Base-by-base conservation (phyloP, 495 filamentous ascomycete species). In the Sporormia fimetaria region DNA sequence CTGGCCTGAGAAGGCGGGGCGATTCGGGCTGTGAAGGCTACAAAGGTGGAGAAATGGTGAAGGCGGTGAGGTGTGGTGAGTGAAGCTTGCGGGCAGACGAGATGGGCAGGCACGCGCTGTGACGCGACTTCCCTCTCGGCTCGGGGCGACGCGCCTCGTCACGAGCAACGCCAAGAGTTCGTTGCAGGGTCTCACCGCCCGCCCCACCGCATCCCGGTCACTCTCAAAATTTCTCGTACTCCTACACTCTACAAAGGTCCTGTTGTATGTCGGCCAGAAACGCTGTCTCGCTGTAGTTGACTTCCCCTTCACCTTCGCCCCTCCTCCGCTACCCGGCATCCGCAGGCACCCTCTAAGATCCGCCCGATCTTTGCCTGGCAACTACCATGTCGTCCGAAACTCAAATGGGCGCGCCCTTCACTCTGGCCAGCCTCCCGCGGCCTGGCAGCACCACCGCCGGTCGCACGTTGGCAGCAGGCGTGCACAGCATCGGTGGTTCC, bases 401-500 rank as follows among this genome's bases (percentile, higher is more conserved):
- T 29, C 37, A 45, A 28, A 59, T 63, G 35, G 55, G 56, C 17
- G 24, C 53, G 14, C 59, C 59, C 6, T 53, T 57, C 33, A 62
- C 53, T 5, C 39, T 65, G 17, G 57, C 57, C n/a, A 43, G 52
- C 1, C 42, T 65, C 2, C 55, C 58, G 20, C 37, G 26, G n/a
- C 56, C 60, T 1, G 32, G 61, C 12, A 49, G 58, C 29, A 28
- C 29, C 3, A 40, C 34, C 10, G 33, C 46, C 40, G 60, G 58
- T 16, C 54, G 48, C 17, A 52, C 48, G 17, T 49, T 49, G 18
- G 58, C 53, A 14, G 21, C 55, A 12, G 31, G 48, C 12, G 85
- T 92, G 21, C 77, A 73, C 55, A 75, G 81, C 55, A 58, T 82
- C 35, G 69, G 74, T 26, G 78, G 77, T 12, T 71, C 70, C 22